Base-by-base conservation (phyloP, 768 basidiomycete genomes). In the Floccularia luteovirens region DNA sequence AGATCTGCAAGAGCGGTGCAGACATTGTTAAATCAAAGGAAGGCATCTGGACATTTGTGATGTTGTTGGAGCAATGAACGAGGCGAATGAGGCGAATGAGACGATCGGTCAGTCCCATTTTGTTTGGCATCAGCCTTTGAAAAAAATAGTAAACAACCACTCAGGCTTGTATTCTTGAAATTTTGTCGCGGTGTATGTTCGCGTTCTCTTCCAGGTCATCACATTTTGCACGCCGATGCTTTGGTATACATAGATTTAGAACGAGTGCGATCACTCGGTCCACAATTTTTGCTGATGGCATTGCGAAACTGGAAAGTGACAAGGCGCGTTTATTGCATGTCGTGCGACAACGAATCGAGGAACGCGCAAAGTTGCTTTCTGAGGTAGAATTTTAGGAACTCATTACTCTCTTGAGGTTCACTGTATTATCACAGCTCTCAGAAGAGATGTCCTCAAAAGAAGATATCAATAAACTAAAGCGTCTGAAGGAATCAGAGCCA, bases 401-500 rank as follows among this genome's bases (percentile, higher is more conserved):
- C 31, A 4, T 31, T 25, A 17, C 25, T 32, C 31, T 31, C 14
- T 17, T 21, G 39, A 20, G 14, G 12, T 38, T 21, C 35, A 23
- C 43, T 43, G 43, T 43, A 42, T 19, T 21, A 24, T 22, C 31
- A 1, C 40, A 81, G 79, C 56, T 79, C 17, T 71, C 77, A 3
- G 70, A 73, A 7, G 62, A 69, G 37, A 63, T 73, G 58, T 69
- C 74, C 3, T 67, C 71, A 12, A 61, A 67, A 5, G 75, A 75
- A 31, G 78, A 82, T 46, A 74, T 87, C 39, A 56, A 62, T 7
- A 61, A 67, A 7, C 69, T 82, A 1, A 79, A 78, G 45, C 68
- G 74, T 19, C 56, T 83, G 31, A 84, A 82, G 47, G 83, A 89
- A 41, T 57, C 81, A 10, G 82, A 88, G 47, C 69, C 77, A 2